Percentiles rank a stretch among this genome's conserved stretches.
These are phyloP conservation scores for Rhizoclosmatium globosum DNA, from an alignment of 192 early-diverging fungal species.

Conservation along the genomic window DNA sequence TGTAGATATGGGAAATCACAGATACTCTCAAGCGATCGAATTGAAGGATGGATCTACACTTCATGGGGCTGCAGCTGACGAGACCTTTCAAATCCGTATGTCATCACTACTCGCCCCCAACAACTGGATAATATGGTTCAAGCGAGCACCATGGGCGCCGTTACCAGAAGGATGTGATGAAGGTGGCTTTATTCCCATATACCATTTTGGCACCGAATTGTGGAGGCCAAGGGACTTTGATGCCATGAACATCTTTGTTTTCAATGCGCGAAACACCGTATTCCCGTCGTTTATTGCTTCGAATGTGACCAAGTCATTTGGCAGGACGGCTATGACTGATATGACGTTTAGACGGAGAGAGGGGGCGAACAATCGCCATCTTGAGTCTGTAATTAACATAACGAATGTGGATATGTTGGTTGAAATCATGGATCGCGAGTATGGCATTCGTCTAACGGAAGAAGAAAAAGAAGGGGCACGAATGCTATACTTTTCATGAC, in stretches of 20 bases:
- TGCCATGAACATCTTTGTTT: not conserved
- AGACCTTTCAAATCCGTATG: not conserved
- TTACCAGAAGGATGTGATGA: not conserved
- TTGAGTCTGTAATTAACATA: not conserved
- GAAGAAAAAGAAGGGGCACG: not conserved
- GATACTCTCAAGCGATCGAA: not conserved
- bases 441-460: not conserved
- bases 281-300: conserved; percentile 7
- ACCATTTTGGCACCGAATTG: not conserved
- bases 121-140: not conserved
- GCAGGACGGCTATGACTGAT: conserved; percentile 8
- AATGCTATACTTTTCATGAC: not conserved
- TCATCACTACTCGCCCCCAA: not conserved
- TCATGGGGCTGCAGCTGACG: not conserved
- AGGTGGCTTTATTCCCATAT: not conserved
- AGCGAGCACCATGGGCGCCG: not conserved
- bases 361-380: not conserved
- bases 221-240: not conserved
- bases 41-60: not conserved
- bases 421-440: conserved; percentile 9
- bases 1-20: not conserved
- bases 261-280: not conserved
- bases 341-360: not conserved
- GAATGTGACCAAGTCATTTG: conserved; percentile 1
- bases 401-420: not conserved